A percentile compares a stretch with the other conserved stretches of the same genome.
These are phyloP conservation scores for Solanum neorickii DNA, from an alignment of 257 asterid species.

Conservation along the genomic window DNA sequence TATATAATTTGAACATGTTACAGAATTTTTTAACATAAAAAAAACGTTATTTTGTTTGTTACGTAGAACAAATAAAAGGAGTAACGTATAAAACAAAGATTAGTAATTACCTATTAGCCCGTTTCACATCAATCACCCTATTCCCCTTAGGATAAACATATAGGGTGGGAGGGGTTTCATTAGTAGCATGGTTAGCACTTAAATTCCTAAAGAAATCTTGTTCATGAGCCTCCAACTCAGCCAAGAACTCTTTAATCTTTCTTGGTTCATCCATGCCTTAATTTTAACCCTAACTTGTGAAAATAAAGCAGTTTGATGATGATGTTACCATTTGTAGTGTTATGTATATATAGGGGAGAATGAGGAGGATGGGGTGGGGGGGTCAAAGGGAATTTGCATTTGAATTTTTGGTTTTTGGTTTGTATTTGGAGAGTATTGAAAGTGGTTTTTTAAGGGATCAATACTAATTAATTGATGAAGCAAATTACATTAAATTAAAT, in stretches of 20 bases:
- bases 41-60: not conserved
- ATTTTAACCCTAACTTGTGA: not conserved
- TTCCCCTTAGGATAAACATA: not conserved
- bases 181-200: not conserved
- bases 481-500: not conserved
- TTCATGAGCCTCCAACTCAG: not conserved
- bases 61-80: not conserved
- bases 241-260: not conserved
- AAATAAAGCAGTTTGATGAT: not conserved
- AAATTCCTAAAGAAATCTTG: not conserved
- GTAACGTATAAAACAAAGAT: not conserved
- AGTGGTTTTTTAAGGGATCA: not conserved
- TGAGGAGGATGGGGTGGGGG: not conserved
- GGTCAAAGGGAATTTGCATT: not conserved
- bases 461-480: not conserved
- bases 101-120: not conserved
- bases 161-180: not conserved
- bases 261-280: not conserved
- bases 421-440: not conserved
- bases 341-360: not conserved
- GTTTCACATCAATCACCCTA: not conserved
- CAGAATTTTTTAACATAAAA: not conserved
- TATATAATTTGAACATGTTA: not conserved
- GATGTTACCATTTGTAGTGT: not conserved
- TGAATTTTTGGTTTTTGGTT: not conserved